Conservation (phyloP, 371 early-diverging fungal species). For the Mucor irregularis region DNA sequence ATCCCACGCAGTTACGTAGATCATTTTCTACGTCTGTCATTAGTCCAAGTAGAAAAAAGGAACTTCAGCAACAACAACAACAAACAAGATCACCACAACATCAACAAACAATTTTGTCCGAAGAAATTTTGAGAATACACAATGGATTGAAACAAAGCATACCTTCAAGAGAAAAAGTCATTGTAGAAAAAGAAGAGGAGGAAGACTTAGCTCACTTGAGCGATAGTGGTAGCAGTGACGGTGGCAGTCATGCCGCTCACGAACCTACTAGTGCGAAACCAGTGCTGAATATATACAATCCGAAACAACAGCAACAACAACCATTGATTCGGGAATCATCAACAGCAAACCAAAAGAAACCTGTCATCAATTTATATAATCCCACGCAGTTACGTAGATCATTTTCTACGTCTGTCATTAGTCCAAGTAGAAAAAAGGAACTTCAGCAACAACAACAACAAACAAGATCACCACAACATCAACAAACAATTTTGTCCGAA, state of each 20-base stretch:
- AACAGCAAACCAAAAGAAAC: neutral
- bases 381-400: no score
- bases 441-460: neutral
- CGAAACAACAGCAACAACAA: neutral
- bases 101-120: neutral
- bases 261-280: no score
- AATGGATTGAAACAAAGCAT: neutral
- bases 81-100: neutral
- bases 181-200: no score
- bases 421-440: neutral
- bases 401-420: no score
- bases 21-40: no score
- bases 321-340: no score
- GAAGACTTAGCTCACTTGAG: no score
- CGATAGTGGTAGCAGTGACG: neutral
- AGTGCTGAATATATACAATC: conserved; percentile 15
- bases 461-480: neutral
- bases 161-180: no score
- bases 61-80: neutral
- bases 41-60: neutral
- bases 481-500: neutral
- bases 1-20: neutral
- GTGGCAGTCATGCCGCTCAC: no score
- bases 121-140: neutral
- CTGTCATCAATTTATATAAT: neutral